phyloP scores from a whole-genome alignment of 805 yeast species.

The Candida manassasensis region DNA sequence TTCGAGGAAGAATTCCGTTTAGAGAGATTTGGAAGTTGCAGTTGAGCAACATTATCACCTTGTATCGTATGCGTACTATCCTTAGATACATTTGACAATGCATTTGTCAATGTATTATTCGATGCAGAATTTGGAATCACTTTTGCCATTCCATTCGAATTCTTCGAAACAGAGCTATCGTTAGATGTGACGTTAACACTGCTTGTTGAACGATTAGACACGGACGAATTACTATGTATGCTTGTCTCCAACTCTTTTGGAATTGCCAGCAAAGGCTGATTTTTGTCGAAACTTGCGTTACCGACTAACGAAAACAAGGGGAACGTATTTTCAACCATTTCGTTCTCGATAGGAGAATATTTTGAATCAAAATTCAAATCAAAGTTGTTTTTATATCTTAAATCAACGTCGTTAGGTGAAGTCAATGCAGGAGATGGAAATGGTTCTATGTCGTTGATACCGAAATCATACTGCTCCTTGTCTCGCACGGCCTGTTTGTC shows the following conservation, averaged over 20 bases:
- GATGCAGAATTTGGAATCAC: neutral
- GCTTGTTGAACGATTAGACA: slow-evolving; percentile 10
- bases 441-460: neutral
- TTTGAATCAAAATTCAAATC: slow-evolving; percentile 6
- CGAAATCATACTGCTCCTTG: neutral
- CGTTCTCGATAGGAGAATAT: slow-evolving; percentile 15
- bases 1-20: no score
- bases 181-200: neutral
- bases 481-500: neutral
- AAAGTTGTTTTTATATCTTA: neutral
- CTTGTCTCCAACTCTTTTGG: slow-evolving; percentile 9
- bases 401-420: neutral
- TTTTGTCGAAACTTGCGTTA: slow-evolving; percentile 27
- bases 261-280: slow-evolving; percentile 31
- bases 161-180: neutral
- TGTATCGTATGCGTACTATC: no score
- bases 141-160: neutral
- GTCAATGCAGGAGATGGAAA: neutral
- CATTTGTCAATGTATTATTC: neutral
- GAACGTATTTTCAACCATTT: slow-evolving; percentile 31
- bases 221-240: neutral
- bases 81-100: neutral
- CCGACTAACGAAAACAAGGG: slow-evolving; percentile 43
- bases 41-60: no score
- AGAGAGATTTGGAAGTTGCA: no score